Evolutionary conservation across 78 protist species (phyloP).

Genomic region (Dictyostelium firmibasis): DNA sequence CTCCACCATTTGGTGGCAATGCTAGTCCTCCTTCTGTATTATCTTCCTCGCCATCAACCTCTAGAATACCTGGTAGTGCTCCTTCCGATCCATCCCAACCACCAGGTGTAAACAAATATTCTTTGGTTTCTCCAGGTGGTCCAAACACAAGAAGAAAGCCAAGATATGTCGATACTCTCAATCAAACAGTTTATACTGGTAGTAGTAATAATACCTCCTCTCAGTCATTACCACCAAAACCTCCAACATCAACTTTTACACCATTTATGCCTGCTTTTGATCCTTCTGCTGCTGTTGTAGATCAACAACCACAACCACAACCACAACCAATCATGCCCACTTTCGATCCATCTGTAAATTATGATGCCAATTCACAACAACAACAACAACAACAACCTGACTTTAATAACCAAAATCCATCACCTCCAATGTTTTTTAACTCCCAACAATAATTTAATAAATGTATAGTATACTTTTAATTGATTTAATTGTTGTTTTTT

Average conservation of each 20-base stretch:
- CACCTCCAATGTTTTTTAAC: neutral
- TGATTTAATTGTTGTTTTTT: no score
- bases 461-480: neutral
- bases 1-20: conserved; percentile 36
- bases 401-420: neutral
- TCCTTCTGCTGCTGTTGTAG: neutral
- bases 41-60: neutral
- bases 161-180: conserved; percentile 55
- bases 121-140: conserved; percentile 28
- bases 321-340: neutral
- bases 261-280: conserved; percentile 8
- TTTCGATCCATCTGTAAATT: neutral
- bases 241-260: neutral
- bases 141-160: conserved; percentile 61
- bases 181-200: conserved; percentile 67
- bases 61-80: neutral
- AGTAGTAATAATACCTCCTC: neutral
- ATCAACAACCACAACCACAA: neutral
- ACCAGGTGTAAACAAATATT: conserved; percentile 29
- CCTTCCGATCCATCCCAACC: neutral
- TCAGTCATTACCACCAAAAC: neutral
- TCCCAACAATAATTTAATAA: neutral
- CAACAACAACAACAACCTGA: neutral
- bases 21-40: neutral
- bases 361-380: neutral